These are phyloP conservation scores for Lactarius sanguifluus DNA, from an alignment of 768 basidiomycete species.

Conservation along the genomic window DNA sequence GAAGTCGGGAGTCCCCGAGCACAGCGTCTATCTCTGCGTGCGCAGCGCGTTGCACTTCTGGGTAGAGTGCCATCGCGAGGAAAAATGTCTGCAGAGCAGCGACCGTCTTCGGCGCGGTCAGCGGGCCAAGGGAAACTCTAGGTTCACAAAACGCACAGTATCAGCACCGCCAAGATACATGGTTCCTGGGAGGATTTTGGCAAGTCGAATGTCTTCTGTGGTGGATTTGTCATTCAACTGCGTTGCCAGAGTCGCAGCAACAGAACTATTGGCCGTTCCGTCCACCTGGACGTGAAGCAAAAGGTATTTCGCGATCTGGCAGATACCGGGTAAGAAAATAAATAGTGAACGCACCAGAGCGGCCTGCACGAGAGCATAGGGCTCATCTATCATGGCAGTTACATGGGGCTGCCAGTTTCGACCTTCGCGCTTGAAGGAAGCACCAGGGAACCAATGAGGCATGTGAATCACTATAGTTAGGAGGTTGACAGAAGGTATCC, in stretches of 20 bases:
- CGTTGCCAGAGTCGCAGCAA: neutral
- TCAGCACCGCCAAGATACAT: constrained; percentile 20
- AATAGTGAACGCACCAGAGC: neutral
- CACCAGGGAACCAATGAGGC: constrained; percentile 17
- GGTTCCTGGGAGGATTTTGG: neutral
- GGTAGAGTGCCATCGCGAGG: constrained; percentile 31
- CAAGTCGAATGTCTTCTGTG: neutral
- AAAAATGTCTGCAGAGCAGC: constrained; percentile 12
- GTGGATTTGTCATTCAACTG: neutral
- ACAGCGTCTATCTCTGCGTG: constrained; percentile 43
- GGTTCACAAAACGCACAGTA: constrained; percentile 19
- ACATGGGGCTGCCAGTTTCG: neutral
- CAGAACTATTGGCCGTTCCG: neutral
- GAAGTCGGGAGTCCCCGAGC: constrained; percentile 37
- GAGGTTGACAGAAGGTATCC: neutral
- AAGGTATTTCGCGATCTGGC: neutral
- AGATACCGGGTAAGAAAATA: neutral
- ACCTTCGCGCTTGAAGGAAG: constrained; percentile 8
- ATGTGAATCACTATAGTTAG: constrained; percentile 5
- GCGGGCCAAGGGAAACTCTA: neutral
- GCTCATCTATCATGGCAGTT: constrained; percentile 8
- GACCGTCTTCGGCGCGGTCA: constrained; percentile 20
- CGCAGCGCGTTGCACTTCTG: constrained; percentile 26
- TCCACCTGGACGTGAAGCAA: neutral
- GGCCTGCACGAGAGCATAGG: constrained; percentile 8